Base-by-base conservation (phyloP, 2,329 filamentous ascomycete species). In the Talaromyces sp. region DNA sequence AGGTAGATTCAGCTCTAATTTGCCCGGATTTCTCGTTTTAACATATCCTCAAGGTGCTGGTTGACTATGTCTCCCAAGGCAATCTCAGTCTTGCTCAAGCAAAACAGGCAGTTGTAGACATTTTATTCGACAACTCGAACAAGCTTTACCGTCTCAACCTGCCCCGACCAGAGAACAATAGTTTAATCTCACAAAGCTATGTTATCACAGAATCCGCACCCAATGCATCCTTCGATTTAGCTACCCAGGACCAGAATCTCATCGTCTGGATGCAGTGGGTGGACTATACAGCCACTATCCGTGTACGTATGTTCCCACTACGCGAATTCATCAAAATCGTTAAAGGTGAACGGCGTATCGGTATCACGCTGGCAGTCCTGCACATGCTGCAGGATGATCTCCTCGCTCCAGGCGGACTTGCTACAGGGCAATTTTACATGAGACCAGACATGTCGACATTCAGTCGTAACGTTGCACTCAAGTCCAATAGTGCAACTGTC, bases 61-160 rank as follows among this genome's bases (percentile, higher is more conserved):
- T 82, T 6, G 86, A 89, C 17, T 88, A 89, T 62, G 83, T 93
- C 1, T 73, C 80, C n/a, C 82, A 84, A 21, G 82, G 82, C 0
- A 86, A 89, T 62, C 74, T 91, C 41, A 84, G 80, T 0, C 77
- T 83, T 63, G 66, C 75, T 7, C 84, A 91, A 68, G 89, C 89
- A 0, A 82, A 86, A 8, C 74, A 82, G 27, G 79, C 89, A 3
- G 86, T 86, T 0, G 82, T 84, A 55, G 85, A 88, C 59, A 82
- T 95, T 0, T 76, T 95, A 9, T 95, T 93, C 76, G 81, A 85
- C 64, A 96, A 92, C 65, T 85, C 90, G 0, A 93, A 93, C 68
- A 76, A 79, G n/a, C 76, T 95, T 0, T 96, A 95, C 69, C 78
- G 82, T 13, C 81, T 96, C 1, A 74, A 80, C 0, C 74, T 77